These are phyloP conservation scores for Penicillium lividum DNA, from an alignment of 495 filamentous ascomycete species.

Conservation along the genomic window DNA sequence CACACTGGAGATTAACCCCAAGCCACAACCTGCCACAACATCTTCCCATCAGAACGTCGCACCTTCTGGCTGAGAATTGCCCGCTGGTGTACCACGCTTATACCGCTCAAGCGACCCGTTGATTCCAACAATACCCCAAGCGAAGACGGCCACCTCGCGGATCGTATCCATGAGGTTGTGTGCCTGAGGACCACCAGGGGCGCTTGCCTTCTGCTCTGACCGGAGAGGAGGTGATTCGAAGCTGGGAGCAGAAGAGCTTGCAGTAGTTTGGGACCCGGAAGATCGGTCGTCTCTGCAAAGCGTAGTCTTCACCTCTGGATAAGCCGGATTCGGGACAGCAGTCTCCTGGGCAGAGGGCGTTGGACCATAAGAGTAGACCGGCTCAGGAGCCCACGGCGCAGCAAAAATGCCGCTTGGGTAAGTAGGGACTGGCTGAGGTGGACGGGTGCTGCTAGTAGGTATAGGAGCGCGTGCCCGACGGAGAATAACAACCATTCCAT, in stretches of 20 bases:
- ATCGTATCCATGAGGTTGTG: slow-evolving; percentile 76
- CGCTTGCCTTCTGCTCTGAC: slow-evolving; percentile 3
- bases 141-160: slow-evolving; percentile 67
- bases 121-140: slow-evolving; percentile 64
- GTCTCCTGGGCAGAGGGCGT: slow-evolving; percentile 9
- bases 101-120: slow-evolving; percentile 73
- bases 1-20: slow-evolving; percentile 3
- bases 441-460: slow-evolving; percentile 44
- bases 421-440: slow-evolving; percentile 36
- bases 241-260: slow-evolving; percentile 7
- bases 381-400: slow-evolving; percentile 72
- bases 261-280: not conserved
- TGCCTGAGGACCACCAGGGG: slow-evolving; percentile 49
- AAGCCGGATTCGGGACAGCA: not conserved
- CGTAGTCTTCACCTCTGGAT: slow-evolving; percentile 12
- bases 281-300: slow-evolving; percentile 17
- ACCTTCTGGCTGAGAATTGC: slow-evolving; percentile 58
- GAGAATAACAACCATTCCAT: slow-evolving; percentile 82
- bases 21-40: slow-evolving; percentile 14
- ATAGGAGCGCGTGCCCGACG: slow-evolving; percentile 73
- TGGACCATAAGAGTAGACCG: slow-evolving; percentile 44
- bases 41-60: slow-evolving; percentile 17
- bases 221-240: slow-evolving; percentile 2
- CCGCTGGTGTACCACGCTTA: slow-evolving; percentile 59
- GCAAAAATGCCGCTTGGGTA: slow-evolving; percentile 71